Base-by-base conservation (phyloP, 805 yeast genomes). In the Henningerozyma blattae region DNA sequence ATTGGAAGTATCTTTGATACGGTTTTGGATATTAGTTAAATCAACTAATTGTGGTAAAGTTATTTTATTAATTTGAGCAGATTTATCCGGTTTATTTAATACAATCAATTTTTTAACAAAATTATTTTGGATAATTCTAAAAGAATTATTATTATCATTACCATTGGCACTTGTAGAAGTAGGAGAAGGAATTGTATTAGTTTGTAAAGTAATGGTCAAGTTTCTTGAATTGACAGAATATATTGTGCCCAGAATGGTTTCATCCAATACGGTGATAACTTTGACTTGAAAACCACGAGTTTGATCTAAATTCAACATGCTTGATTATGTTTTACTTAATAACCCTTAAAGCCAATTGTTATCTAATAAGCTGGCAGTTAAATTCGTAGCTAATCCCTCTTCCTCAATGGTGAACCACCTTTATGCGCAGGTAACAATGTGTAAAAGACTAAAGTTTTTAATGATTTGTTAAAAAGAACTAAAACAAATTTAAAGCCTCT, bases 231-330 rank as follows among this genome's bases (percentile, higher is more conserved):
- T 70, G 50, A 70, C 77, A 8, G 85, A 67, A 50, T 74, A 77
- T 26, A 82, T 66, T 22, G 66, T 59, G 1, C 91, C 94, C n/a
- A 64, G 62, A 34, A 74, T 62, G 7, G 62, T 61, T 18, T 67
- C 64, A 46, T 78, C 84, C 30, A 74, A 58, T 5, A 68, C 58
- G 33, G 82, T 81, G 10, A 71, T 68, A 34, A 80, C 62, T 47
- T 65, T 72, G 37, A 82, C 81, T 45, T 75, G 67, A 29, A 50
- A 50, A 19, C 61, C 61, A 5, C 54, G 31, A 16, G 52, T 38
- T 29, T 47, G 44, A 20, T 54, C 54, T 26, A 52, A 42, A 39
- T 39, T 51, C 15, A 48, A 32, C 59, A 54, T 55, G 34, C 18
- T 27, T 15, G 33, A 22, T 5, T 16, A 6, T 26, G n/a, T n/a